Evolutionary conservation across 495 filamentous ascomycete species (phyloP), one percentile per base, ranked within the genome.

Genomic region (Penicillium lagena): DNA sequence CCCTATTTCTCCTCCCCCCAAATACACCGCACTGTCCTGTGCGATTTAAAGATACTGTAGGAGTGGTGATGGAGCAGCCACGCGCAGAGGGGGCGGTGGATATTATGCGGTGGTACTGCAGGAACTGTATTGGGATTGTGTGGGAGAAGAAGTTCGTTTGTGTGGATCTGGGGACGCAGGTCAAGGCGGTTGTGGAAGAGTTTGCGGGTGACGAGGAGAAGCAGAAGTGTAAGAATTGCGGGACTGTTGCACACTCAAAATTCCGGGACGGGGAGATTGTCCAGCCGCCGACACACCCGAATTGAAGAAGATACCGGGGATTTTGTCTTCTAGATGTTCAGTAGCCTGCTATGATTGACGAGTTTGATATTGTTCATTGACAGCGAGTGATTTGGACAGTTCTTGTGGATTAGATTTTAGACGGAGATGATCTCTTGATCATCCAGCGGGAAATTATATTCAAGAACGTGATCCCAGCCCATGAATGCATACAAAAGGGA

Each of bases 131-230:
- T 12, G 73, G 76, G 46, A 63, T 93, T 39, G 91, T 98, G 4
- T 82, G 90, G 66, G 90, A 97, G 71, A 84, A 82, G 33, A 67
- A 74, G 7, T 98, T 98, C 60, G 80, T 91, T 55, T 95, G 89
- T 56, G 89, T 84, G 36, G 85, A 98, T 65, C 63, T 98, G 40
- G 93, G 93, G n/a, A 95, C 88, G 35, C 93, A 98, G 76, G 90
- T 98, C 46, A 98, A 96, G 75, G 82, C 77, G 44, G 94, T 91
- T 7, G 91, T 98, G 29, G 81, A 95, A 59, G 76, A 67, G 37
- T 96, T 96, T 60, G 85, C 80, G 54, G 77, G 66, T 3, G 81
- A 81, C 54, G 78, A 83, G 47, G 78, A 80, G 52, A 79, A 76
- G 64, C 78, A 94, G 64, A 86, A 68, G 48, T 98, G 93, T 68